These are phyloP conservation scores for Ascochyta pisi DNA, from an alignment of 2,329 filamentous ascomycete genomes.

Conservation along the genomic window DNA sequence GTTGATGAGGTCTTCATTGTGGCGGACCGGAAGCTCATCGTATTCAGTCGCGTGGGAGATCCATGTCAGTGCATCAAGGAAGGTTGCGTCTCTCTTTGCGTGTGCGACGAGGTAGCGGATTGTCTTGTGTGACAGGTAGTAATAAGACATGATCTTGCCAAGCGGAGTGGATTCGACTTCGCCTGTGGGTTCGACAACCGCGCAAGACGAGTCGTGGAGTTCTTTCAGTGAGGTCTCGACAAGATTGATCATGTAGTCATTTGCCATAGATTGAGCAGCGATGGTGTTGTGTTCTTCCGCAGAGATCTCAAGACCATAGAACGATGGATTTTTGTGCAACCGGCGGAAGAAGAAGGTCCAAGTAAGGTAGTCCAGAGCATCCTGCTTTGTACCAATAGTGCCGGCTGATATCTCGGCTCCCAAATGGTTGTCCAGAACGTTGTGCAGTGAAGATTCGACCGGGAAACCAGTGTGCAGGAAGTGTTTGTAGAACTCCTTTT, in stretches of 20 bases:
- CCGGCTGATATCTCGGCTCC: slow-evolving; percentile 93
- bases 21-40: slow-evolving; percentile 94
- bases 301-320: slow-evolving; percentile 93
- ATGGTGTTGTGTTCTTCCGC: slow-evolving; percentile 91
- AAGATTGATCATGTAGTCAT: slow-evolving; percentile 92
- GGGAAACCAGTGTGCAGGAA: slow-evolving; percentile 98
- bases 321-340: slow-evolving; percentile 97
- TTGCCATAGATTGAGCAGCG: slow-evolving; percentile 83
- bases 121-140: slow-evolving; percentile 93
- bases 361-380: slow-evolving; percentile 94
- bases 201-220: slow-evolving; percentile 82
- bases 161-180: slow-evolving; percentile 89
- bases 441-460: slow-evolving; percentile 94
- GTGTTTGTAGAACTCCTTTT: slow-evolving; percentile 99
- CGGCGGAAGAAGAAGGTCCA: slow-evolving; percentile 99
- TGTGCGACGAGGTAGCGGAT: slow-evolving; percentile 83
- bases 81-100: slow-evolving; percentile 76
- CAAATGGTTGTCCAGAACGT: slow-evolving; percentile 95
- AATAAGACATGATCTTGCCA: slow-evolving; percentile 99
- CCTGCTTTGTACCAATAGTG: slow-evolving; percentile 92
- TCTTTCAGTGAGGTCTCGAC: slow-evolving; percentile 86
- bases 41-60: slow-evolving; percentile 95
- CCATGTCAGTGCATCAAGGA: slow-evolving; percentile 86
- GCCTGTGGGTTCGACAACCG: slow-evolving; percentile 82
- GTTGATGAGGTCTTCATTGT: slow-evolving; percentile 98